Evolutionary conservation across 2,329 filamentous ascomycete species (phyloP).

Genomic region (Fusarium sp.): DNA sequence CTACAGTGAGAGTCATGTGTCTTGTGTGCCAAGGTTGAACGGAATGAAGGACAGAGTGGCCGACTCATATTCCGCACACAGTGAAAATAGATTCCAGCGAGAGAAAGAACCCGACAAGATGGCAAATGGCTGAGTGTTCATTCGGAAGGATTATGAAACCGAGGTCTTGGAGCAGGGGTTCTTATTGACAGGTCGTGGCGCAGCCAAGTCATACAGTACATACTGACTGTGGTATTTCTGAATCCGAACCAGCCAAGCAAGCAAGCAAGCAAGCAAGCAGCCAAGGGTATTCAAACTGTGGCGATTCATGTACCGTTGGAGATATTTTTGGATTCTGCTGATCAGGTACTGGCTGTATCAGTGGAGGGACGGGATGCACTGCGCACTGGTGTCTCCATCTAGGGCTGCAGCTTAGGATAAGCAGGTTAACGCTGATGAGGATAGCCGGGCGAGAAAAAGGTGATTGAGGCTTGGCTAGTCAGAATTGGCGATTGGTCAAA

Average conservation of each 20-base stretch:
- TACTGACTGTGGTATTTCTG: constrained; percentile 26
- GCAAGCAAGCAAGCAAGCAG: not conserved
- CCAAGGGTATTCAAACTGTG: constrained; percentile 12
- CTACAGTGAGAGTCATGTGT: constrained; percentile 7
- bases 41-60: constrained; percentile 1
- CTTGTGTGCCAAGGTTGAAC: not conserved
- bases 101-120: not conserved
- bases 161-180: constrained; percentile 12
- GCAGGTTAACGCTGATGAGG: not conserved
- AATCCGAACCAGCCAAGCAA: not conserved
- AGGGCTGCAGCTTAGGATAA: constrained; percentile 14
- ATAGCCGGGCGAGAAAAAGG: not conserved
- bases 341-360: constrained; percentile 22
- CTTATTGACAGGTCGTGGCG: constrained; percentile 30
- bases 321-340: constrained; percentile 40
- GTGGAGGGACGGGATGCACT: constrained; percentile 22
- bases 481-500: constrained; percentile 11
- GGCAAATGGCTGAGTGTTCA: constrained; percentile 15
- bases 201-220: constrained; percentile 25
- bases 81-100: not conserved
- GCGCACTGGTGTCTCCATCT: not conserved
- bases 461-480: constrained; percentile 13
- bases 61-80: not conserved
- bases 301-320: constrained; percentile 12
- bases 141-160: constrained; percentile 14